These are phyloP conservation scores for Gentiana dahurica DNA, from an alignment of 257 asterid species.

Conservation along the genomic window DNA sequence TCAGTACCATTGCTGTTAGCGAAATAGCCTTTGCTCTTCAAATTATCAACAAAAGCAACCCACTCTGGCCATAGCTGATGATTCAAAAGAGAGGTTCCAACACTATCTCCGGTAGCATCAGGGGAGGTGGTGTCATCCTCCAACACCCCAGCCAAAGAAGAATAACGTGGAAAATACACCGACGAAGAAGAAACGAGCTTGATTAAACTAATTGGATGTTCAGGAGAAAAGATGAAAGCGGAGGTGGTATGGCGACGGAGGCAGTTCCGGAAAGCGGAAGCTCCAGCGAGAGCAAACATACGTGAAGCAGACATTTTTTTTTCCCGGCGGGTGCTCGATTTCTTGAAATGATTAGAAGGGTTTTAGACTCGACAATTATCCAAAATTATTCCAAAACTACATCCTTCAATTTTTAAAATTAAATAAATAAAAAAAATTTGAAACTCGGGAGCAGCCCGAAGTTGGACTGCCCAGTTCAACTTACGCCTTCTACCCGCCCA, in stretches of 20 bases:
- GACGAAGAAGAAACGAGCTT: slow-evolving; percentile 10
- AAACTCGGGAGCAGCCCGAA: too few relatives aligned
- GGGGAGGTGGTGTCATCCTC: slow-evolving; percentile 15
- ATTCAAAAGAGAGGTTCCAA: slow-evolving; percentile 7
- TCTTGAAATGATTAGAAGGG: too few relatives aligned
- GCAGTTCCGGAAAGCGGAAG: slow-evolving; percentile 33
- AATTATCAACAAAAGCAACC: slow-evolving; percentile 58
- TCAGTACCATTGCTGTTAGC: slow-evolving; percentile 14
- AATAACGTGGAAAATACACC: slow-evolving; percentile 31
- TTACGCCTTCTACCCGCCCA: too few relatives aligned
- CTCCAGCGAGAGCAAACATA: slow-evolving; percentile 34
- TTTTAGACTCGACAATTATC: too few relatives aligned
- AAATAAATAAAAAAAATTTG: too few relatives aligned
- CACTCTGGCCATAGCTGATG: slow-evolving; percentile 96
- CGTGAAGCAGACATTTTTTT: slow-evolving; percentile 33
- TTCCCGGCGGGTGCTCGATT: too few relatives aligned
- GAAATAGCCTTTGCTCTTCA: slow-evolving; percentile 67
- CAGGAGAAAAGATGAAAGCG: slow-evolving; percentile 10
- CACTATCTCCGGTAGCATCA: slow-evolving; percentile 6
- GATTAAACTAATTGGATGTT: slow-evolving; percentile 15
- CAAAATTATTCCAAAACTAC: too few relatives aligned
- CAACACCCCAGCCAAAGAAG: slow-evolving; percentile 31
- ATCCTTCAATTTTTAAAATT: too few relatives aligned
- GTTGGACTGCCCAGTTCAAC: too few relatives aligned
- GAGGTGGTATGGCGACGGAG: not conserved